Evolutionary conservation across 2,329 filamentous ascomycete genomes (phyloP).

Genomic region (Phyllosticta citribraziliensis): DNA sequence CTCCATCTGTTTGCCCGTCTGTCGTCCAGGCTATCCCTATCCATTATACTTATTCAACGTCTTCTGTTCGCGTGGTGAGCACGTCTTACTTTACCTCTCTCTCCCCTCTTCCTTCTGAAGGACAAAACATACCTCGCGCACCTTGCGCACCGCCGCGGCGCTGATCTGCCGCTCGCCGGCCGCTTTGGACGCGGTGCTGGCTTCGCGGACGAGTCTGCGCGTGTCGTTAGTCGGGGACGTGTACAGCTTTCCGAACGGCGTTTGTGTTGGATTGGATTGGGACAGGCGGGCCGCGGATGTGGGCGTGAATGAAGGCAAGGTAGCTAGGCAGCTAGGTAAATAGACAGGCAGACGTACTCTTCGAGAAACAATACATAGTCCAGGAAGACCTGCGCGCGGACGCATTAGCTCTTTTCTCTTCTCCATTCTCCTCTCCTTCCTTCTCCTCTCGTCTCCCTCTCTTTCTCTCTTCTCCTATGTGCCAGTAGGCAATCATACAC

Average conservation of each 20-base stretch:
- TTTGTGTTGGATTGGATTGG: neutral
- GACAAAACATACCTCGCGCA: slow-evolving; percentile 53
- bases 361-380: slow-evolving; percentile 76
- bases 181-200: slow-evolving; percentile 64
- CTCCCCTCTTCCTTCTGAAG: neutral
- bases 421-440: too few species aligned
- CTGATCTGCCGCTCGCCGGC: slow-evolving; percentile 63
- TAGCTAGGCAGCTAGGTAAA: too few species aligned
- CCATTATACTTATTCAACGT: slow-evolving; percentile 29
- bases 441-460: too few species aligned
- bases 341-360: too few species aligned
- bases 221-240: too few species aligned
- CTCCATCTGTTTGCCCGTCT: neutral
- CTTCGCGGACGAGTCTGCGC: slow-evolving; percentile 65
- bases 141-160: slow-evolving; percentile 67
- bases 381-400: slow-evolving; percentile 62
- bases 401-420: neutral
- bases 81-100: neutral
- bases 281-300: neutral
- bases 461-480: too few species aligned
- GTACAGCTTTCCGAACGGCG: neutral
- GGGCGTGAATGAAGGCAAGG: too few species aligned
- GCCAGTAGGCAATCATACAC: too few species aligned
- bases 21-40: slow-evolving; percentile 5
- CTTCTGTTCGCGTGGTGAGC: slow-evolving; percentile 6